Conservation (phyloP, 2,329 filamentous ascomycete species). For the Aspergillus transmontanensis region DNA sequence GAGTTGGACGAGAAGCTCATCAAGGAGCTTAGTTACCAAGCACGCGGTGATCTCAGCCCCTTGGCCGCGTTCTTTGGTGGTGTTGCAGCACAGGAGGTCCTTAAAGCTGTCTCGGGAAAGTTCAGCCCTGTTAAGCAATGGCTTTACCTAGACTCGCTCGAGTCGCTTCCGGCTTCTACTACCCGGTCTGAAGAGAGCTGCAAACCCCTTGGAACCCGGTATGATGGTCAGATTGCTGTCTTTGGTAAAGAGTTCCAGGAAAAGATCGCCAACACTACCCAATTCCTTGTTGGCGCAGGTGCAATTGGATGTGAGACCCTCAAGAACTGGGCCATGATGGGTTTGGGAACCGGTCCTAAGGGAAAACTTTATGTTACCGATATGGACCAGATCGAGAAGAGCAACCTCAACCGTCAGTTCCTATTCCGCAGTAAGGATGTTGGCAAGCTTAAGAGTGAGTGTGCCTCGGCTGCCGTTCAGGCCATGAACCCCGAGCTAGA, state of each 20-base stretch:
- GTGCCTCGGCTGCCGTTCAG: slow-evolving; percentile 84
- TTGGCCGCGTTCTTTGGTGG: slow-evolving; percentile 97
- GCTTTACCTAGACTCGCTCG: slow-evolving; percentile 97
- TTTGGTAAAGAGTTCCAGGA: slow-evolving; percentile 93
- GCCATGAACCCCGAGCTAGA: slow-evolving; percentile 92
- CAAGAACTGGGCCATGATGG: slow-evolving; percentile 99
- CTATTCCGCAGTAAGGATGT: slow-evolving; percentile 93
- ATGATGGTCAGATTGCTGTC: slow-evolving; percentile 96
- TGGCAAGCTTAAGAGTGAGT: slow-evolving; percentile 94
- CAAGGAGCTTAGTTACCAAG: slow-evolving; percentile 92
- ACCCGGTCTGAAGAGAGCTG: slow-evolving; percentile 83
- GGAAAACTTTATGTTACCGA: slow-evolving; percentile 93
- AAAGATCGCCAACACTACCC: slow-evolving; percentile 84
- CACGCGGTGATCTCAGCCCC: slow-evolving; percentile 83
- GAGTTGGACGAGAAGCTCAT: slow-evolving; percentile 92
- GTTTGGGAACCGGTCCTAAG: slow-evolving; percentile 81
- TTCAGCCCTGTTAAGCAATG: slow-evolving; percentile 95
- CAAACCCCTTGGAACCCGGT: slow-evolving; percentile 80
- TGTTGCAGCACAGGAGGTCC: slow-evolving; percentile 86
- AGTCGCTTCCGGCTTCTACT: slow-evolving; percentile 78
- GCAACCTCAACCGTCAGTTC: slow-evolving; percentile 97
- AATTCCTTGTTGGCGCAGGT: slow-evolving; percentile 94
- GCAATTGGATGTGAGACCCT: slow-evolving; percentile 99
- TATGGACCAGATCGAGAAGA: slow-evolving; percentile 98
- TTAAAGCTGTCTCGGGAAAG: slow-evolving; percentile 97